Conservation (phyloP, 345 rosid genomes). For the Populus nigra region DNA sequence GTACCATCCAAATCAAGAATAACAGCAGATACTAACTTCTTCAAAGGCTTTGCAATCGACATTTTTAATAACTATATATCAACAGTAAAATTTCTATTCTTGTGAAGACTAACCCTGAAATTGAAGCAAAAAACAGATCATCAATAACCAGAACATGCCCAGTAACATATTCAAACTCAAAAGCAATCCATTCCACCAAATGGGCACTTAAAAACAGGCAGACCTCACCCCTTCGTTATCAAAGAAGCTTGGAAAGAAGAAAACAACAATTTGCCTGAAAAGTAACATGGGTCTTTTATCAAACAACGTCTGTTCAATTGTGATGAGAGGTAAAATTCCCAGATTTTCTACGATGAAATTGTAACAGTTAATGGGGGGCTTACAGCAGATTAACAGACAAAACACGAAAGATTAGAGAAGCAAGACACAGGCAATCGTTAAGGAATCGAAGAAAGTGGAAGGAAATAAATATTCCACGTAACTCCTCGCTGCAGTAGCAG, state of each 20-base stretch:
- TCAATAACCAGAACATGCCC: neutral
- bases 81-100: neutral
- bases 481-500: too few species aligned
- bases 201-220: neutral
- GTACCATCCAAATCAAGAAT: slow-evolving; percentile 82
- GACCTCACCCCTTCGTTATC: too few species aligned
- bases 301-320: neutral
- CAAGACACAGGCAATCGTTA: neutral
- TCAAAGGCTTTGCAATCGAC: slow-evolving; percentile 34
- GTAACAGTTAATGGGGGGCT: too few species aligned
- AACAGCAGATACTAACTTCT: slow-evolving; percentile 31
- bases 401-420: neutral
- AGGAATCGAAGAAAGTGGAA: neutral
- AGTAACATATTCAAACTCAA: neutral
- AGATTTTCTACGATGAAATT: neutral
- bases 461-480: neutral
- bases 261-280: too few species aligned
- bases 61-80: slow-evolving; percentile 8
- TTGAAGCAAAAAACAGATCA: neutral
- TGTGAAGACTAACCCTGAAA: neutral
- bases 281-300: neutral
- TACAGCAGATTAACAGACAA: neutral
- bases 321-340: neutral
- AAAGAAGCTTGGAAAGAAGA: too few species aligned
- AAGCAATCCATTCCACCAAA: neutral